These are phyloP conservation scores for Phlebiopsis gigantea DNA, from an alignment of 768 basidiomycete genomes.

Conservation along the genomic window DNA sequence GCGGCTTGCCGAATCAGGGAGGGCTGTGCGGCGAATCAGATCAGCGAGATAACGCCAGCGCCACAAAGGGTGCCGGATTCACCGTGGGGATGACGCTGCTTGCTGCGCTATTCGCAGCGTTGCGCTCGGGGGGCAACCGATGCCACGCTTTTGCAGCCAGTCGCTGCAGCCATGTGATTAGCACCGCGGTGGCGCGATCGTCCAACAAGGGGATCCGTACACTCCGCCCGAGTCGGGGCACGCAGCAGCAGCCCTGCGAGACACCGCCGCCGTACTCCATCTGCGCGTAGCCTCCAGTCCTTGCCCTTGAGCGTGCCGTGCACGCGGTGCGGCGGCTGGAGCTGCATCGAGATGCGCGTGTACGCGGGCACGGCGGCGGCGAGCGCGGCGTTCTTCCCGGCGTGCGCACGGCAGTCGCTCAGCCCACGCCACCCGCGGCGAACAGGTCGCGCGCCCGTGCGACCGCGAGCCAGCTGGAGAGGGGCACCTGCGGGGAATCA, in stretches of 20 bases:
- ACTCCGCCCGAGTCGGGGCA: conserved; percentile 60
- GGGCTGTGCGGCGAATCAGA: conserved; percentile 28
- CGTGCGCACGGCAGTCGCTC: background rate
- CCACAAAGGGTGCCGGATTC: conserved; percentile 5
- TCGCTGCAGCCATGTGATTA: too few species aligned
- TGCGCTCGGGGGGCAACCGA: conserved; percentile 55
- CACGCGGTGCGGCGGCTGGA: conserved; percentile 69
- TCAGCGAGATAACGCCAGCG: background rate
- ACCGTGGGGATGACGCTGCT: too few species aligned
- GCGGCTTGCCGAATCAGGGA: conserved; percentile 51
- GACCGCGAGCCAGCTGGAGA: too few species aligned
- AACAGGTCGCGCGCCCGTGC: conserved; percentile 63
- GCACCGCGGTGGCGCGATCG: too few species aligned
- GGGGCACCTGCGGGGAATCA: too few species aligned
- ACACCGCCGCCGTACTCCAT: conserved; percentile 44
- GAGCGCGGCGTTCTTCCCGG: conserved; percentile 36
- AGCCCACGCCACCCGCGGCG: too few species aligned
- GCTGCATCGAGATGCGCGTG: conserved; percentile 72
- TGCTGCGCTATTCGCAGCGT: too few species aligned
- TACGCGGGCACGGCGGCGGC: conserved; percentile 87
- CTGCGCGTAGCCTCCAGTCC: conserved; percentile 77
- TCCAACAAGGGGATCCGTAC: too few species aligned
- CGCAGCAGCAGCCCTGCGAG: background rate
- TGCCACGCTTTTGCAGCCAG: too few species aligned
- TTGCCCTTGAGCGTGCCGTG: conserved; percentile 75